Percentiles rank a stretch among this genome's conserved stretches.
Evolutionary conservation across 352 stramenopile species (phyloP).

Genomic region (Aphanomyces astaci): DNA sequence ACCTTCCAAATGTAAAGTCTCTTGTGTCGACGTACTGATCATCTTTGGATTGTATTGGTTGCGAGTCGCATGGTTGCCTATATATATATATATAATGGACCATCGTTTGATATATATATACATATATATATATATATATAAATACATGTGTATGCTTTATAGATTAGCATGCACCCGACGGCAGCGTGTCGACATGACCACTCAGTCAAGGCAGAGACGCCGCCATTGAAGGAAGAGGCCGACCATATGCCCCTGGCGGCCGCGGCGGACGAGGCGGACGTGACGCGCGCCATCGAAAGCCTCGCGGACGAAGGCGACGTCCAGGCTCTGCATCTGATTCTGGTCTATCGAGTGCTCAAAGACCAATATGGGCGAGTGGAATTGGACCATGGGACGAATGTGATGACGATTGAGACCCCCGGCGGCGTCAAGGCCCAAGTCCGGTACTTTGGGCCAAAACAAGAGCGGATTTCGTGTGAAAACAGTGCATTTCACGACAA

Average conservation of each 20-base stretch:
- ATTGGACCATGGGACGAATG: conserved; percentile 82
- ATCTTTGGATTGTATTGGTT: not conserved
- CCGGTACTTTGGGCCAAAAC: conserved; percentile 42
- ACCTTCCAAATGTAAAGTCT: too few relatives aligned
- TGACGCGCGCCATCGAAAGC: conserved; percentile 48
- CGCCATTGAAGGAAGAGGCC: conserved; percentile 23
- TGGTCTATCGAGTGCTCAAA: conserved; percentile 76
- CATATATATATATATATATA: too few relatives aligned
- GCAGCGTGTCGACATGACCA: conserved; percentile 76
- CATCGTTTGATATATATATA: too few relatives aligned
- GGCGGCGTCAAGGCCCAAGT: conserved; percentile 57
- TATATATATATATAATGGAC: too few relatives aligned
- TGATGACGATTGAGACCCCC: conserved; percentile 77
- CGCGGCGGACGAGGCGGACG: conserved; percentile 22
- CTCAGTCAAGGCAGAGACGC: conserved; percentile 25
- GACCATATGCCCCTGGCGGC: conserved; percentile 9
- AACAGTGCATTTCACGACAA: conserved; percentile 65
- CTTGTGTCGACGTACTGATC: too few relatives aligned
- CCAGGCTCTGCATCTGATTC: conserved; percentile 74
- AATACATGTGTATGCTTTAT: too few relatives aligned
- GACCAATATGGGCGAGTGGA: conserved; percentile 82
- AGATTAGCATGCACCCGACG: conserved; percentile 38
- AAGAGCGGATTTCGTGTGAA: conserved; percentile 48
- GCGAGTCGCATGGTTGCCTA: too few relatives aligned
- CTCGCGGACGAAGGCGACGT: conserved; percentile 61